A percentile compares a stretch with the other conserved stretches of the same genome.
Evolutionary conservation across 73 alveolate species (phyloP).

Genomic region (Halteria grandinella): DNA sequence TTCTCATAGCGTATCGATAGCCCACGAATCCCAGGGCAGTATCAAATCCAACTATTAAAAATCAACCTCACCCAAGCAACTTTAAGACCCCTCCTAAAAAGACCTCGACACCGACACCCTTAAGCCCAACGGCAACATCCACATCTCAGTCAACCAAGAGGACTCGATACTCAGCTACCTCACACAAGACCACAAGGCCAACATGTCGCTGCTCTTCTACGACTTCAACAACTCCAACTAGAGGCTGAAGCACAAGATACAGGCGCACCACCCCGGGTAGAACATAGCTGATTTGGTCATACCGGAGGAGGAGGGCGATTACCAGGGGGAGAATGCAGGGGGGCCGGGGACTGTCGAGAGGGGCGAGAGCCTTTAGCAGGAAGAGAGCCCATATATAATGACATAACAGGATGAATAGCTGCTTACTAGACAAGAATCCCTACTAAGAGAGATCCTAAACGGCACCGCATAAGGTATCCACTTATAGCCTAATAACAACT

Average conservation of each 20-base stretch:
- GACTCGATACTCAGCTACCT: conserved; percentile 26
- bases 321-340: background rate
- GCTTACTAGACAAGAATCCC: background rate
- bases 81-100: too few species aligned
- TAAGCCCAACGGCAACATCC: too few species aligned
- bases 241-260: conserved; percentile 1
- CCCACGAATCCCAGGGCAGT: too few species aligned
- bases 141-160: conserved; percentile 31
- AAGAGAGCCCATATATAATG: conserved; percentile 3
- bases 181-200: conserved; percentile 27
- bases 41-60: too few species aligned
- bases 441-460: background rate
- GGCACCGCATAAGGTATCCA: background rate
- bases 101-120: too few species aligned
- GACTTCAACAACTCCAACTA: conserved; percentile 39
- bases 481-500: too few species aligned
- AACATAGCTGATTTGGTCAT: conserved; percentile 47
- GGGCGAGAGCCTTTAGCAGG: conserved; percentile 18
- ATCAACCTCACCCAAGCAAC: too few species aligned
- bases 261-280: conserved; percentile 8
- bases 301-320: conserved; percentile 38
- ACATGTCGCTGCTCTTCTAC: conserved; percentile 25
- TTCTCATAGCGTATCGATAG: too few species aligned
- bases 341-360: background rate
- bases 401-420: background rate